Percentiles rank a stretch among this genome's conserved stretches.
phyloP scores from a whole-genome alignment of 768 basidiomycete species.

The Peribolospora kevripleyi region DNA sequence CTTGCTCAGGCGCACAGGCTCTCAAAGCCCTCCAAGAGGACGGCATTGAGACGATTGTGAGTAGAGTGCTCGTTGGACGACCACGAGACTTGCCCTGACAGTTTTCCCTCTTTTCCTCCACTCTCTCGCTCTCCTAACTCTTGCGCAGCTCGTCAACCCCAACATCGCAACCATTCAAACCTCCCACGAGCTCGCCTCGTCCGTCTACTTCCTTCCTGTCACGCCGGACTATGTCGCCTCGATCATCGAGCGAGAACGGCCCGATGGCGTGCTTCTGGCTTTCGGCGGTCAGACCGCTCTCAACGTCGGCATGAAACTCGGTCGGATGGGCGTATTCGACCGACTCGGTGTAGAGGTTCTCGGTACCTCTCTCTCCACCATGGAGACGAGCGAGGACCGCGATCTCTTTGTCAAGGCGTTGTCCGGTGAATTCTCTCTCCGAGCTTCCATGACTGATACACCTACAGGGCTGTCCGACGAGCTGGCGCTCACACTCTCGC shows the following conservation, averaged over 20 bases:
- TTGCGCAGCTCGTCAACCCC: slow-evolving; percentile 63
- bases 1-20: slow-evolving; percentile 51
- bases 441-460: background rate
- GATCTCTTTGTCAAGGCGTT: slow-evolving; percentile 88
- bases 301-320: slow-evolving; percentile 88
- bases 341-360: slow-evolving; percentile 77
- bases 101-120: too few relatives aligned
- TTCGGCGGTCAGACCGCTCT: slow-evolving; percentile 96
- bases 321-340: slow-evolving; percentile 87
- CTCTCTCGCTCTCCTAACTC: slow-evolving; percentile 14
- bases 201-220: slow-evolving; percentile 92
- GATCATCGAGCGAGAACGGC: slow-evolving; percentile 91
- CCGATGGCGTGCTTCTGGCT: slow-evolving; percentile 87
- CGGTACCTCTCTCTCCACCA: slow-evolving; percentile 78
- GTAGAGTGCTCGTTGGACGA: too few relatives aligned
- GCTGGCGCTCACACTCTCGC: background rate
- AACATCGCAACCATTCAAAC: slow-evolving; percentile 99
- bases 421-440: slow-evolving; percentile 37
- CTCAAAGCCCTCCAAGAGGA: slow-evolving; percentile 92
- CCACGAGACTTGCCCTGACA: background rate
- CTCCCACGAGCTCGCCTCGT: slow-evolving; percentile 82
- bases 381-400: slow-evolving; percentile 91
- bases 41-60: slow-evolving; percentile 43
- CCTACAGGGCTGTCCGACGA: background rate
- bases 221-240: slow-evolving; percentile 96